Percentiles rank a stretch among this genome's conserved stretches.
phyloP scores from a whole-genome alignment of 2,329 filamentous ascomycete species.

The Shiraia bambusicola region DNA sequence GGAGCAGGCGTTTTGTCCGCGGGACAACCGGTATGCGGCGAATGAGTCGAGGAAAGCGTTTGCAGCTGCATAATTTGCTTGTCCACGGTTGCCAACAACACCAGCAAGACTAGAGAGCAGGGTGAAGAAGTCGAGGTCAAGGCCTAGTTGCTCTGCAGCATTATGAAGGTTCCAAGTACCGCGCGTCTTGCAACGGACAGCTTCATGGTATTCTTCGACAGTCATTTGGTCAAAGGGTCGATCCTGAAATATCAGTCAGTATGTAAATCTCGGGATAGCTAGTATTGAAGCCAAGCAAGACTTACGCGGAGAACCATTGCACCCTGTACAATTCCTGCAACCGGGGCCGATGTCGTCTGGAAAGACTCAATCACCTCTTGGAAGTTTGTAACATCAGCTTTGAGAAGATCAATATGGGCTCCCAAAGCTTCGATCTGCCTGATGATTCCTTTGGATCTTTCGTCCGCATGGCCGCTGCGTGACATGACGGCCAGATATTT shows the following conservation, averaged over 20 bases:
- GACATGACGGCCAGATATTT: conserved; percentile 17
- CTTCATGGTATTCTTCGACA: too few species aligned
- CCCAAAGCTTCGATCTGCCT: conserved; percentile 10
- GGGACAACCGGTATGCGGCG: too few species aligned
- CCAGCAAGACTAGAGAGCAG: conserved; percentile 34
- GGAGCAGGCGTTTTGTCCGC: too few species aligned
- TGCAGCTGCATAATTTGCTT: conserved; percentile 27
- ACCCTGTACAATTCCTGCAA: conserved; percentile 11
- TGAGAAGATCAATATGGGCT: conserved; percentile 9
- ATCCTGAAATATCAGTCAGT: too few species aligned
- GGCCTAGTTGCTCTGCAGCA: conserved; percentile 5
- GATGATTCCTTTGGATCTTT: conserved; percentile 6
- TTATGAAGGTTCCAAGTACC: conserved; percentile 25
- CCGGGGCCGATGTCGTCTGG: neutral
- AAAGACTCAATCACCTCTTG: conserved; percentile 8
- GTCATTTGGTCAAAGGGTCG: too few species aligned
- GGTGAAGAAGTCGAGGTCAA: conserved; percentile 47
- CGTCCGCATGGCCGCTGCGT: conserved; percentile 8
- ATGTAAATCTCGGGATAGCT: too few species aligned
- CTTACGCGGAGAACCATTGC: conserved; percentile 16
- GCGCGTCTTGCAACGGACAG: too few species aligned
- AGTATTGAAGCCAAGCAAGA: too few species aligned
- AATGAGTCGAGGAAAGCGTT: conserved; percentile 38
- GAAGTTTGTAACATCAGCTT: conserved; percentile 2
- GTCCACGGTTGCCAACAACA: conserved; percentile 23